Conservation (phyloP, 140 eudicot genomes). For the Artemisia princeps region DNA sequence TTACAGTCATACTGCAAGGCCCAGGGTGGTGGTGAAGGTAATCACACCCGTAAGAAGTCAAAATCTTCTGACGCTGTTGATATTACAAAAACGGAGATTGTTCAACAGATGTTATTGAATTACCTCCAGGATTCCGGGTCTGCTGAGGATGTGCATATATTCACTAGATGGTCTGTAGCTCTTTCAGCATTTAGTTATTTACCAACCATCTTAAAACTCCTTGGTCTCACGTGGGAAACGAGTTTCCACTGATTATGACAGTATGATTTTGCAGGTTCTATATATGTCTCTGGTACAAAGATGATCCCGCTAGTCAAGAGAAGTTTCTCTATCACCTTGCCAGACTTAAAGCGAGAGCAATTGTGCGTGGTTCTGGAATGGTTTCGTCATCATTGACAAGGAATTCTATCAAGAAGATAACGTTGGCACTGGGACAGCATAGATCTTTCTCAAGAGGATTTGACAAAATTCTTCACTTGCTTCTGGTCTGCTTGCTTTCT, state of each 20-base stretch:
- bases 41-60: slow-evolving; percentile 32
- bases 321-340: slow-evolving; percentile 56
- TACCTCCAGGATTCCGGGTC: slow-evolving; percentile 79
- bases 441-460: slow-evolving; percentile 89
- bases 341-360: slow-evolving; percentile 61
- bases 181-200: slow-evolving; percentile 10
- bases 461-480: slow-evolving; percentile 84
- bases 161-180: slow-evolving; percentile 68
- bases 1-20: slow-evolving; percentile 65
- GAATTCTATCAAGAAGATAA: slow-evolving; percentile 57
- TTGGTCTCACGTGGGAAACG: neutral
- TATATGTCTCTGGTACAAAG: slow-evolving; percentile 91
- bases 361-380: slow-evolving; percentile 59
- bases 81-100: slow-evolving; percentile 53
- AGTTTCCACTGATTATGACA: slow-evolving; percentile 16
- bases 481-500: slow-evolving; percentile 54
- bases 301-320: slow-evolving; percentile 60
- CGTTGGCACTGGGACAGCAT: slow-evolving; percentile 72
- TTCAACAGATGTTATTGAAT: slow-evolving; percentile 89
- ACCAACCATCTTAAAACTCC: slow-evolving; percentile 15
- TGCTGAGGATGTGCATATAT: slow-evolving; percentile 68
- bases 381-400: slow-evolving; percentile 60
- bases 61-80: slow-evolving; percentile 42
- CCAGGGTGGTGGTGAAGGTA: slow-evolving; percentile 44
- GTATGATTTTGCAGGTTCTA: slow-evolving; percentile 67